Evolutionary conservation across 768 basidiomycete genomes (phyloP).

Genomic region (Tylopilus sp.): DNA sequence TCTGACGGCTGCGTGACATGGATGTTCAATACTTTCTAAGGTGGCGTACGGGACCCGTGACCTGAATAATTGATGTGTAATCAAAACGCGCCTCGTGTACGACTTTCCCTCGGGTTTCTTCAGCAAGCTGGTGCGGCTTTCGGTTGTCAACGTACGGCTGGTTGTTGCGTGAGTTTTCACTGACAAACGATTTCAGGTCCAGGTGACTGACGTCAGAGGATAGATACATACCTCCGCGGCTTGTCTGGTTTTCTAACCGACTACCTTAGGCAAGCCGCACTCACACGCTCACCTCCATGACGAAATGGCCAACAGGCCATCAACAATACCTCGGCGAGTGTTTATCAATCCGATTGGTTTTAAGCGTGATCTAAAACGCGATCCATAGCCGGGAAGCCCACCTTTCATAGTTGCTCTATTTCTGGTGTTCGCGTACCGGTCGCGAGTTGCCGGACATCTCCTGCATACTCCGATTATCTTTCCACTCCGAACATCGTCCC

Average conservation of each 20-base stretch:
- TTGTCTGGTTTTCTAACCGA: background rate
- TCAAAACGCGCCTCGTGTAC: background rate
- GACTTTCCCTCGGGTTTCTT: background rate
- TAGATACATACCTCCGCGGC: background rate
- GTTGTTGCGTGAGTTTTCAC: background rate
- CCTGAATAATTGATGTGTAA: background rate
- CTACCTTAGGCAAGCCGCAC: background rate
- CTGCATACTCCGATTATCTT: too few relatives aligned
- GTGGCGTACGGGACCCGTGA: background rate
- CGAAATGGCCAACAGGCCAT: background rate
- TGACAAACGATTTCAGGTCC: background rate
- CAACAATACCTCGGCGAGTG: too few relatives aligned
- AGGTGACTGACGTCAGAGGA: background rate
- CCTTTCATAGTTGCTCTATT: background rate
- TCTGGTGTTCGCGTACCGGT: background rate
- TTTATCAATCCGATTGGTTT: background rate
- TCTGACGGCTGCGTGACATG: background rate
- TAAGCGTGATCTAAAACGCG: background rate
- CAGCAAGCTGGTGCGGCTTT: background rate
- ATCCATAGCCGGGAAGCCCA: background rate
- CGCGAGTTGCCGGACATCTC: background rate
- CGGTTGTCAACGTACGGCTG: background rate
- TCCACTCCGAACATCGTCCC: background rate
- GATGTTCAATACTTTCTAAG: background rate
- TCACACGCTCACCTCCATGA: background rate